phyloP scores from a whole-genome alignment of 345 rosid genomes.

The Kernera saxatilis region DNA sequence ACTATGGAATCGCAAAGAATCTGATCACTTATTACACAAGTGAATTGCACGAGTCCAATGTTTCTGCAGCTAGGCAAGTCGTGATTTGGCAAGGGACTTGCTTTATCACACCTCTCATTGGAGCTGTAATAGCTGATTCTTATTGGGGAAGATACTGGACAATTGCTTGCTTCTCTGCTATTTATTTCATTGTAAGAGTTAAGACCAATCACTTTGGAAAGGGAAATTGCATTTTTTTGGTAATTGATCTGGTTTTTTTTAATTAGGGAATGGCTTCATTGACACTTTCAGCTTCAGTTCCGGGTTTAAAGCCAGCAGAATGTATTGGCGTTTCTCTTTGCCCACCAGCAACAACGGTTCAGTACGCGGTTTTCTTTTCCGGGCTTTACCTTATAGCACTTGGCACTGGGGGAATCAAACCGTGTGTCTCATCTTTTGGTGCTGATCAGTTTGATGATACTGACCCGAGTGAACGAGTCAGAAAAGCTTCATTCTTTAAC shows the following conservation, averaged over 20 bases:
- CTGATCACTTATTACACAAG: constrained; percentile 70
- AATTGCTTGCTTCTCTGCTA: constrained; percentile 68
- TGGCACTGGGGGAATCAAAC: constrained; percentile 92
- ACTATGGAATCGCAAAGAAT: constrained; percentile 74
- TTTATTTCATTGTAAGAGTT: constrained; percentile 56
- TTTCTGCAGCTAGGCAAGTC: constrained; percentile 73
- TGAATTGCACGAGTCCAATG: constrained; percentile 68
- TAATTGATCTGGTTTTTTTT: background rate
- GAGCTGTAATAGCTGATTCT: constrained; percentile 77
- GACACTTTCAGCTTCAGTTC: constrained; percentile 67
- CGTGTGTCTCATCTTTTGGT: constrained; percentile 82
- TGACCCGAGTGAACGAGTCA: constrained; percentile 56
- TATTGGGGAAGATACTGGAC: constrained; percentile 95
- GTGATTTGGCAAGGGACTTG: constrained; percentile 82
- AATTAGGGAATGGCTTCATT: constrained; percentile 66
- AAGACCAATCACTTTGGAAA: background rate
- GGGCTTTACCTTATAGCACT: constrained; percentile 84
- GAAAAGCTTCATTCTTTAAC: constrained; percentile 81
- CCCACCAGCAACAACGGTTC: constrained; percentile 53
- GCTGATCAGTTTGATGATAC: constrained; percentile 91
- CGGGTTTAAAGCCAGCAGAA: constrained; percentile 49
- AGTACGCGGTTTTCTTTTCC: constrained; percentile 52
- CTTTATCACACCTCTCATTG: constrained; percentile 73
- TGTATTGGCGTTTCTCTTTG: constrained; percentile 43
- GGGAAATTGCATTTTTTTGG: background rate